Percentiles rank a stretch among this genome's conserved stretches.
These are phyloP conservation scores for Metschnikowia reukaufii DNA, from an alignment of 805 yeast genomes.

Conservation along the genomic window DNA sequence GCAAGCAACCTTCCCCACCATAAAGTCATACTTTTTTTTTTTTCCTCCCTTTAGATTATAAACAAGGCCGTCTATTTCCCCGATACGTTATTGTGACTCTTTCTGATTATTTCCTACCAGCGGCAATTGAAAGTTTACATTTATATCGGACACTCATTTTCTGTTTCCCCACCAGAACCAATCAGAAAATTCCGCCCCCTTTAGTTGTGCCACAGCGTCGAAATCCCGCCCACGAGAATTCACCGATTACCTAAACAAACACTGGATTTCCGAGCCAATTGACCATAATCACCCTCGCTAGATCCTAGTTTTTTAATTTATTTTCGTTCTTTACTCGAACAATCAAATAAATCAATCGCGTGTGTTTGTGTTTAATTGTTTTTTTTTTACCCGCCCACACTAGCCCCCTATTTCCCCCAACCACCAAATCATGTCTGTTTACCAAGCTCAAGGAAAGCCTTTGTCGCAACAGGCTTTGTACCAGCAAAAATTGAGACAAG, in stretches of 20 bases:
- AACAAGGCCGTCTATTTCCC: not conserved
- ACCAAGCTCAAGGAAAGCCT: conserved; percentile 70
- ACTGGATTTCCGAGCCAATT: not conserved
- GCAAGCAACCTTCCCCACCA: conserved; percentile 10
- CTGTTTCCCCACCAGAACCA: not conserved
- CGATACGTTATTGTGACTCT: not conserved
- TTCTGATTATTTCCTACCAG: not conserved
- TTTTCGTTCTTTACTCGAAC: not conserved
- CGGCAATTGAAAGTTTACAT: not conserved
- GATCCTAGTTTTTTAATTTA: not conserved
- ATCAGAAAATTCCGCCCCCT: not conserved
- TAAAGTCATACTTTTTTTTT: conserved; percentile 2
- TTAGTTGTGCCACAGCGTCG: not conserved
- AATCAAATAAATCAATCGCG: not conserved
- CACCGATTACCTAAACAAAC: no score
- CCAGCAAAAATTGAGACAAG: conserved; percentile 70
- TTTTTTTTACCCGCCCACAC: not conserved
- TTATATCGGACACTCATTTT: not conserved
- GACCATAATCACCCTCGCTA: not conserved
- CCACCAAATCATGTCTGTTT: conserved; percentile 42
- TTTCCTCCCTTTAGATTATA: not conserved
- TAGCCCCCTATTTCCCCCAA: not conserved
- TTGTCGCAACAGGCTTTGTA: conserved; percentile 73
- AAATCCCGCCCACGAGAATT: not conserved
- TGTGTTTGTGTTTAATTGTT: not conserved